Evolutionary conservation across 352 stramenopile species (phyloP), one percentile per base, ranked within the genome.

Genomic region (Achlya hypogyna): DNA sequence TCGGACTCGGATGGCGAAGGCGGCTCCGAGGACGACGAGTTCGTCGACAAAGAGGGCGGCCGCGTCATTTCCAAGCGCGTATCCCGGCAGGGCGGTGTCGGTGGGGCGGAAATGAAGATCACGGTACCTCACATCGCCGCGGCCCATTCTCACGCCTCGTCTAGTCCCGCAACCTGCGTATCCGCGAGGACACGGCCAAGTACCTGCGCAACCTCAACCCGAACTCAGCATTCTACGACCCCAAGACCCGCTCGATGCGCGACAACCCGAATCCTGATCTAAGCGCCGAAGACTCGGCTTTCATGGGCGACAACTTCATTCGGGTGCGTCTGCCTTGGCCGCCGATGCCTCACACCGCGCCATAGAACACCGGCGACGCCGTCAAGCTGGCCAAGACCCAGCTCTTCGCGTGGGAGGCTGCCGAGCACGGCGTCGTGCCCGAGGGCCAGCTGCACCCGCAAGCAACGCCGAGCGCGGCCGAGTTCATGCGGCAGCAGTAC

Each of bases 151-250:
- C 2, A 56, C 25, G 2, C 49, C 31, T 10, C 25, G 2, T 38
- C 10, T 10, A 56, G 49, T 95, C 98, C 40, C 89, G 96, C 0
- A 99, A 99, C 74, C 78, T 99, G 38, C 91, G 97, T 23, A 99
- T 99, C 72, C 92, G 97, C 62, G 97, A 99, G 76, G 97, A 99
- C 75, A 99, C 96, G 45, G 97, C 97, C 65, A 99, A 99, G 74
- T 99, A 99, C 72, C 71, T 99, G 58, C 83, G 94, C 28, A 99
- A 99, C 69, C 79, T 99, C 23, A 97, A 99, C 78, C 86, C 94
- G 9, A 98, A 99, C 72, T 98, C 91, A 52, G 96, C 97, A 5
- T 98, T 98, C 76, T 99, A 99, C 78, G 97, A 99, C 87, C 97
- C 97, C 0, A 99, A 99, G 78, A 98, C 91, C 42, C 83, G 97